Percentiles rank a stretch among this genome's conserved stretches.
Conservation (phyloP, 2,329 filamentous ascomycete species). For the Microdochium nivale region DNA sequence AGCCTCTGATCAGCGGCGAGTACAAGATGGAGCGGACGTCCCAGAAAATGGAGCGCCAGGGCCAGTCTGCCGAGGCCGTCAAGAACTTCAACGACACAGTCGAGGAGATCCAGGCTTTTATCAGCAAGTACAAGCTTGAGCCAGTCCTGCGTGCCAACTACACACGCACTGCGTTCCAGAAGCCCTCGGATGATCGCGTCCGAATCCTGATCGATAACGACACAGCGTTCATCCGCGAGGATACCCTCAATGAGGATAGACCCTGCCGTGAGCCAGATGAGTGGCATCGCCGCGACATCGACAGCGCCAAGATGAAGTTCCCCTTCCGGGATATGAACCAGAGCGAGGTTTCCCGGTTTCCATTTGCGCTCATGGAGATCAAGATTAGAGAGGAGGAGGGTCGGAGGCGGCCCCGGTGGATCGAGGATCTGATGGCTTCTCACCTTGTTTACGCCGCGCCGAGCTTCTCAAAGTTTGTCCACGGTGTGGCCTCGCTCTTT, state of each 20-base stretch:
- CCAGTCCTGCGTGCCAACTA: slow-evolving; percentile 90
- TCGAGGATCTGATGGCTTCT: slow-evolving; percentile 84
- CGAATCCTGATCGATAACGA: slow-evolving; percentile 91
- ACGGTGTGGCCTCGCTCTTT: slow-evolving; percentile 84
- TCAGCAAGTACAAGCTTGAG: slow-evolving; percentile 68
- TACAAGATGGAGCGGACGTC: slow-evolving; percentile 90
- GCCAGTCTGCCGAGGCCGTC: slow-evolving; percentile 56
- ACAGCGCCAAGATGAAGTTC: slow-evolving; percentile 71
- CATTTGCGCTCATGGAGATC: slow-evolving; percentile 85
- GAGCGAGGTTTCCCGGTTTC: slow-evolving; percentile 85
- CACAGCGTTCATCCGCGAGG: slow-evolving; percentile 75
- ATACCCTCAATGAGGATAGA: slow-evolving; percentile 69
- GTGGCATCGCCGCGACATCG: slow-evolving; percentile 90
- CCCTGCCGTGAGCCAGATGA: slow-evolving; percentile 80
- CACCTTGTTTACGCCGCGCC: slow-evolving; percentile 86
- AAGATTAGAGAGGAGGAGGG: slow-evolving; percentile 64
- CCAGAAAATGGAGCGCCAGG: slow-evolving; percentile 75
- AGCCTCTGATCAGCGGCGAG: slow-evolving; percentile 75
- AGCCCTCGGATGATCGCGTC: slow-evolving; percentile 82
- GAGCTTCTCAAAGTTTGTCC: slow-evolving; percentile 93
- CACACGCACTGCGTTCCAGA: slow-evolving; percentile 90
- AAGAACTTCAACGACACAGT: slow-evolving; percentile 64
- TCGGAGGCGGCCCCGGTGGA: slow-evolving; percentile 72
- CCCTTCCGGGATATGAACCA: slow-evolving; percentile 83
- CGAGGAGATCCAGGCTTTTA: slow-evolving; percentile 69